A percentile compares a stretch with the other conserved stretches of the same genome.
Conservation (phyloP, 495 filamentous ascomycete species). For the Talaromyces borbonicus region DNA sequence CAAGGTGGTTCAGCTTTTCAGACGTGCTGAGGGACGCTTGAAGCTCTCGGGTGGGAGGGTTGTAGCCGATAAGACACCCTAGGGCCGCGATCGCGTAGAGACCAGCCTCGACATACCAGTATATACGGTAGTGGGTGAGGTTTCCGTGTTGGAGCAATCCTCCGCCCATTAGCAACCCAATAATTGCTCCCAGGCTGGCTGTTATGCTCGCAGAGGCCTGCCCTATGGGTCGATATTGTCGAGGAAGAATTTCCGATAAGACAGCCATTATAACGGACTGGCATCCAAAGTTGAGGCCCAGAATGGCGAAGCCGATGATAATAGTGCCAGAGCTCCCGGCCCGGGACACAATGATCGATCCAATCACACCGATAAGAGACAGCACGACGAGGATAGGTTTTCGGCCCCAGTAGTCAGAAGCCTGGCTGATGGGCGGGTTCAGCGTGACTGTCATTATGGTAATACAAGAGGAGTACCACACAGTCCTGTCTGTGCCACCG, state of each 20-base stretch:
- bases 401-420: background rate
- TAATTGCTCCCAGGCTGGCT: background rate
- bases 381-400: background rate
- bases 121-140: background rate
- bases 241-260: background rate
- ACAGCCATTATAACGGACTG: background rate
- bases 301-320: background rate
- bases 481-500: background rate
- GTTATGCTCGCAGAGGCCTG: background rate
- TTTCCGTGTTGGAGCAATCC: background rate
- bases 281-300: background rate
- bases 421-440: background rate
- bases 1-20: background rate
- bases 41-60: background rate
- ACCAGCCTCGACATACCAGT: background rate
- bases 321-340: background rate
- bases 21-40: background rate
- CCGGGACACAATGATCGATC: background rate
- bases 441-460: background rate
- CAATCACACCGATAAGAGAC: background rate
- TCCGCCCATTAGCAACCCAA: constrained; percentile 34
- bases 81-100: background rate
- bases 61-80: background rate
- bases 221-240: background rate
- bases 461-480: background rate